Percentiles rank a stretch among this genome's conserved stretches.
Evolutionary conservation across 345 rosid species (phyloP).

Genomic region (Lumnitzera littorea): DNA sequence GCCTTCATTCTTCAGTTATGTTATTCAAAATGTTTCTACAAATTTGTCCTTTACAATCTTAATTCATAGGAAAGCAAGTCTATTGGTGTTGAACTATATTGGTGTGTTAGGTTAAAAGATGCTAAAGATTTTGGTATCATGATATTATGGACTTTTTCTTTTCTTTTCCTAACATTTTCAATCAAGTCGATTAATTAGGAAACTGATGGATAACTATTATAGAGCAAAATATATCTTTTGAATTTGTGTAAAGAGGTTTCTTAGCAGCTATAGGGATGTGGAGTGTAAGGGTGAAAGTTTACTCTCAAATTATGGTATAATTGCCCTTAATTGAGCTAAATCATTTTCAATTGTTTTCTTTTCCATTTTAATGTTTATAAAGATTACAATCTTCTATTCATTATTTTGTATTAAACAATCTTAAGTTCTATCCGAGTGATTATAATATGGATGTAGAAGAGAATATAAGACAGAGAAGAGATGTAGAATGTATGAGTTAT

Average conservation of each 20-base stretch:
- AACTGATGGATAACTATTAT: conserved; percentile 15
- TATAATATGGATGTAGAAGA: conserved; percentile 60
- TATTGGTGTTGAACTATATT: conserved; percentile 89
- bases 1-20: not conserved
- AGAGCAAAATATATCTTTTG: conserved; percentile 58
- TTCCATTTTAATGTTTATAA: too few species aligned
- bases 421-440: not conserved
- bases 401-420: not conserved
- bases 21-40: not conserved
- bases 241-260: conserved; percentile 85
- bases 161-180: not conserved
- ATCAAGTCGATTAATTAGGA: conserved; percentile 1
- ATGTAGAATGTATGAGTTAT: conserved; percentile 87
- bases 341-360: too few species aligned
- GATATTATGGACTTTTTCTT: conserved; percentile 1
- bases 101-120: conserved; percentile 89
- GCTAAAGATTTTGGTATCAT: conserved; percentile 55
- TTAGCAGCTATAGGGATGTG: conserved; percentile 76
- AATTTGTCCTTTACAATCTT: not conserved
- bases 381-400: too few species aligned
- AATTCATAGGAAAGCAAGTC: conserved; percentile 79
- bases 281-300: conserved; percentile 72
- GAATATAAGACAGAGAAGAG: conserved; percentile 67
- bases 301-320: conserved; percentile 58
- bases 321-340: too few species aligned